phyloP scores from a whole-genome alignment of 2,329 filamentous ascomycete species.

The Aspergillus sp. region DNA sequence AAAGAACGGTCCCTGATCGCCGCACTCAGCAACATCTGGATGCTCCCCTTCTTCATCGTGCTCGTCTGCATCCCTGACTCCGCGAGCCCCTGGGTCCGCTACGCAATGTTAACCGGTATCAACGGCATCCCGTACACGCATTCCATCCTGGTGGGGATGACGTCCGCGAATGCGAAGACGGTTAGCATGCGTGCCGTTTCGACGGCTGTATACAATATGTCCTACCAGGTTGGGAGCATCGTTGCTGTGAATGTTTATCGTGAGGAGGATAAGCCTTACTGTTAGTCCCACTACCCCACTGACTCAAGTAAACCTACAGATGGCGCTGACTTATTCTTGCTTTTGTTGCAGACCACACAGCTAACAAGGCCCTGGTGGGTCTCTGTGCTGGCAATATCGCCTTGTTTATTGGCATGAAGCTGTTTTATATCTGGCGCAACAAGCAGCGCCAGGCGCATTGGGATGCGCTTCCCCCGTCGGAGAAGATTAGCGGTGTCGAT shows the following conservation, averaged over 20 bases:
- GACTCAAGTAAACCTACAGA: no score
- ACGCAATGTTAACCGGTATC: not conserved
- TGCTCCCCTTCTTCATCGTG: conserved; percentile 7
- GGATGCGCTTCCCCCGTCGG: not conserved
- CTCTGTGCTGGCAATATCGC: conserved; percentile 1
- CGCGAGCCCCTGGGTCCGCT: conserved; percentile 1
- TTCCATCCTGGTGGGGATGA: conserved; percentile 1
- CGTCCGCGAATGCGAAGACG: not conserved
- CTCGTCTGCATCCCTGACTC: conserved; percentile 2
- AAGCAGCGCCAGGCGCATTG: not conserved
- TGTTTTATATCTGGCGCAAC: conserved; percentile 6
- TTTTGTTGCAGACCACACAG: not conserved
- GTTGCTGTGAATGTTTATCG: conserved; percentile 2
- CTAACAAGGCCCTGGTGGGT: not conserved
- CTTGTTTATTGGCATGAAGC: not conserved
- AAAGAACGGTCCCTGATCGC: conserved; percentile 4
- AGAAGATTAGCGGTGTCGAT: conserved; percentile 1
- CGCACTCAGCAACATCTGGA: conserved; percentile 8
- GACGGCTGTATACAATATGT: conserved; percentile 4
- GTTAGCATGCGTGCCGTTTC: conserved; percentile 6
- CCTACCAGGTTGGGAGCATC: conserved; percentile 6
- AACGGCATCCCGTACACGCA: conserved; percentile 7
- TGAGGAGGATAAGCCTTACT: conserved; percentile 6
- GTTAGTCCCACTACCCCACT: not conserved
- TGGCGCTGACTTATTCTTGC: no score